Conservation (phyloP, 2,329 filamentous ascomycete genomes). For the Claviceps capensis region DNA sequence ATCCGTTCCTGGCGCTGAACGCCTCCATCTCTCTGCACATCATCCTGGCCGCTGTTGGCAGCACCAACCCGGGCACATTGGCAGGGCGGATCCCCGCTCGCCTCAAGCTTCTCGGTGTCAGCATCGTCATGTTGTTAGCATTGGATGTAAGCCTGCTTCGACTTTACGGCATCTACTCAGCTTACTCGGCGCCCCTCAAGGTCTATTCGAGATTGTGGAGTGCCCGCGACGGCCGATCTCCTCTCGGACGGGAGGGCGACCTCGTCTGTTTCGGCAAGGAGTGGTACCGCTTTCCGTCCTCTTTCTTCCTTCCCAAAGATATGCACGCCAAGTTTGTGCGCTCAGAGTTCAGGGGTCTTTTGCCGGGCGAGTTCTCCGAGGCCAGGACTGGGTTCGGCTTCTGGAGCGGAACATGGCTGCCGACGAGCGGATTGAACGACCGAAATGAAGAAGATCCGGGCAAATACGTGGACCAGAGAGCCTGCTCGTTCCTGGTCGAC, state of each 20-base stretch:
- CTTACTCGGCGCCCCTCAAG: slow-evolving; percentile 67
- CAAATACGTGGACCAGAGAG: slow-evolving; percentile 70
- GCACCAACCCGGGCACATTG: slow-evolving; percentile 50
- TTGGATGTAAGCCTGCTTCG: slow-evolving; percentile 56
- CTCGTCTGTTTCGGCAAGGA: slow-evolving; percentile 87
- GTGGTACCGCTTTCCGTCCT: slow-evolving; percentile 95
- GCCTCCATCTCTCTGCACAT: slow-evolving; percentile 77
- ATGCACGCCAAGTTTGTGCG: slow-evolving; percentile 82
- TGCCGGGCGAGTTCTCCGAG: slow-evolving; percentile 84
- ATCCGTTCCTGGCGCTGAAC: slow-evolving; percentile 81
- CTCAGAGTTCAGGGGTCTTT: slow-evolving; percentile 75
- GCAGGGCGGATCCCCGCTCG: slow-evolving; percentile 59
- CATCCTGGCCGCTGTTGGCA: slow-evolving; percentile 60
- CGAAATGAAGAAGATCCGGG: slow-evolving; percentile 71
- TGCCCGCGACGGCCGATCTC: slow-evolving; percentile 23
- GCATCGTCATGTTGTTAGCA: slow-evolving; percentile 46
- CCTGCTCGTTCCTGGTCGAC: slow-evolving; percentile 78
- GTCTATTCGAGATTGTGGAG: slow-evolving; percentile 56
- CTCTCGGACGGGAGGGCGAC: slow-evolving; percentile 45
- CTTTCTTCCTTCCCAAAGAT: slow-evolving; percentile 74
- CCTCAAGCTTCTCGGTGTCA: slow-evolving; percentile 55
- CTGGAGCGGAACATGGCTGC: slow-evolving; percentile 72
- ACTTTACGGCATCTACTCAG: slow-evolving; percentile 62
- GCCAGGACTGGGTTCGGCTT: slow-evolving; percentile 54
- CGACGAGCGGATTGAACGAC: slow-evolving; percentile 80